Conservation (phyloP, 768 basidiomycete species). For the Calocybe indica region DNA sequence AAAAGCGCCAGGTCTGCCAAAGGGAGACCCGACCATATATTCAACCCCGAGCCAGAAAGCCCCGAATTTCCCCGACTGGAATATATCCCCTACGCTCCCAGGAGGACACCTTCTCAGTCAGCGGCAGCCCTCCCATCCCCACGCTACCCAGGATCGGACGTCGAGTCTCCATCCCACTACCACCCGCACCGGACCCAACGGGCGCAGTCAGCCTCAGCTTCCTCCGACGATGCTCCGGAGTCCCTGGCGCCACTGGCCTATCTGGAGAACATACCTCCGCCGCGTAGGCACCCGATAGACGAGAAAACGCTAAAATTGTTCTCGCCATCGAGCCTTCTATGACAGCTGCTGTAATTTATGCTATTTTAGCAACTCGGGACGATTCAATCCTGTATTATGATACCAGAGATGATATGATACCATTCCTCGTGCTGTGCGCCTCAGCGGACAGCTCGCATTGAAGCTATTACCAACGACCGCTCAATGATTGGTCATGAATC, state of each 20-base stretch:
- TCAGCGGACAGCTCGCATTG: no score
- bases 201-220: neutral
- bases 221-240: slow-evolving; percentile 10
- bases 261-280: slow-evolving; percentile 52
- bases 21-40: slow-evolving; percentile 13
- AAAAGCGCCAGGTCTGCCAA: slow-evolving; percentile 57
- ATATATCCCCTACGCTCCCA: neutral
- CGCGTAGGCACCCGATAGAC: slow-evolving; percentile 63
- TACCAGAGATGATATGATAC: no score
- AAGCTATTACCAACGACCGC: no score
- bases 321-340: slow-evolving; percentile 19
- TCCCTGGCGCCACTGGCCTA: slow-evolving; percentile 60
- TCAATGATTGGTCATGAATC: no score
- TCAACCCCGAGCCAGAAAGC: slow-evolving; percentile 4
- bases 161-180: neutral
- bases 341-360: neutral
- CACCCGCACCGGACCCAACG: neutral
- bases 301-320: slow-evolving; percentile 37
- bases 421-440: no score
- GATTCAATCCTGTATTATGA: no score
- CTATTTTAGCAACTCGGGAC: no score
- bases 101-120: neutral
- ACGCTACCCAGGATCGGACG: neutral
- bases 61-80: slow-evolving; percentile 16
- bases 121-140: no score